These are phyloP conservation scores for Orobanche coerulescens DNA, from an alignment of 257 asterid species.

Conservation along the genomic window DNA sequence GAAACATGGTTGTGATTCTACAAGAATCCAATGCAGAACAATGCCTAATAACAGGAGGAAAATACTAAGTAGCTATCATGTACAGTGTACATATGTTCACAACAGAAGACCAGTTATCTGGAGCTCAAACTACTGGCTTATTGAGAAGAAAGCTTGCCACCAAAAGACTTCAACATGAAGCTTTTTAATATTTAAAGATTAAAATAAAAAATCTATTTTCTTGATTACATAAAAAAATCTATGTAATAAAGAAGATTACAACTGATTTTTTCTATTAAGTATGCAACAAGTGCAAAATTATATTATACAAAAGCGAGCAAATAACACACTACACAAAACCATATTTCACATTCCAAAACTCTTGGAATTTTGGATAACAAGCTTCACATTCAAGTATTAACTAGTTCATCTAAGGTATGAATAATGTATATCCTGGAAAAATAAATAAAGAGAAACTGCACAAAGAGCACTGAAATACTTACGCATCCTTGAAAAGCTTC, in stretches of 20 bases:
- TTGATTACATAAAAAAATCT: neutral
- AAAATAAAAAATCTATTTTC: no score
- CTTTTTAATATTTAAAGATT: neutral
- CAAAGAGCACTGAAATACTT: slow-evolving; percentile 33
- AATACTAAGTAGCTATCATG: no score
- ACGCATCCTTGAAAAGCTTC: slow-evolving; percentile 72
- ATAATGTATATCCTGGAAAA: no score
- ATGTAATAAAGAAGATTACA: neutral
- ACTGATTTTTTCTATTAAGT: neutral
- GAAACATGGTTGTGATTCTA: neutral
- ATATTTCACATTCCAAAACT: neutral
- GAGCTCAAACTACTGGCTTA: neutral
- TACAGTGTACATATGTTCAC: neutral
- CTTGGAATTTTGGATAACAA: neutral
- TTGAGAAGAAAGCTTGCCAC: neutral
- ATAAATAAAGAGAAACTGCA: neutral
- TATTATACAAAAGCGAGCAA: neutral
- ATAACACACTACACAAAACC: neutral
- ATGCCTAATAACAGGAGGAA: no score
- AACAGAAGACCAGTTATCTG: neutral
- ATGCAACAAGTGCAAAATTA: neutral
- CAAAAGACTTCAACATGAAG: neutral
- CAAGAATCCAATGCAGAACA: neutral
- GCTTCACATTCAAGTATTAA: neutral
- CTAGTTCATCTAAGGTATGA: neutral